Evolutionary conservation across 345 rosid species (phyloP).

Genomic region (Brassica rapa): DNA sequence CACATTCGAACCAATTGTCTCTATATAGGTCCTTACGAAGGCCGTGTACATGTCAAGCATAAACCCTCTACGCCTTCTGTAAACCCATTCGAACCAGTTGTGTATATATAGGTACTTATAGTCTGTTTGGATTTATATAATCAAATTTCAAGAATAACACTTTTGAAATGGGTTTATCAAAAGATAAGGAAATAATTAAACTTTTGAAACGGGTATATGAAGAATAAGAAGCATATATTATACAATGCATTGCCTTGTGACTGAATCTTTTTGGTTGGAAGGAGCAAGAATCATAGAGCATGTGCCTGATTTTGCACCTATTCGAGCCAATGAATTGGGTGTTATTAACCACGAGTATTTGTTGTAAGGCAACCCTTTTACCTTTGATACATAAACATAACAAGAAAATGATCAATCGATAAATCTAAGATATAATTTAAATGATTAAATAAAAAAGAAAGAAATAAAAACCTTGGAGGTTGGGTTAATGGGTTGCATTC

Average conservation of each 20-base stretch:
- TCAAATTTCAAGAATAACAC: background rate
- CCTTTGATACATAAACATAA: slow-evolving; percentile 32
- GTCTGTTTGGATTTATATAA: background rate
- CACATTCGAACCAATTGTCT: too few relatives aligned
- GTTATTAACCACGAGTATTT: slow-evolving; percentile 92
- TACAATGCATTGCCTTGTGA: slow-evolving; percentile 77
- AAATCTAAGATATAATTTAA: background rate
- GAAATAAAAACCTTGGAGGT: slow-evolving; percentile 50
- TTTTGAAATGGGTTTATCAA: background rate
- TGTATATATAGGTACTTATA: too few relatives aligned
- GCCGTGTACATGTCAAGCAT: slow-evolving; percentile 77
- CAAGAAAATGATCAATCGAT: background rate
- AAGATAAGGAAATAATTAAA: background rate
- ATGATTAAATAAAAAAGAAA: background rate
- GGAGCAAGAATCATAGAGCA: slow-evolving; percentile 62
- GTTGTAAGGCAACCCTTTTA: slow-evolving; percentile 67
- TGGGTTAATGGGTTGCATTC: slow-evolving; percentile 63
- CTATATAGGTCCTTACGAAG: too few relatives aligned
- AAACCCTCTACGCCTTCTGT: slow-evolving; percentile 91
- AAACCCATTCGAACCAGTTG: background rate
- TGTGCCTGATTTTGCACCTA: slow-evolving; percentile 54
- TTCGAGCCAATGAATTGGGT: slow-evolving; percentile 71
- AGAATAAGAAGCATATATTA: background rate
- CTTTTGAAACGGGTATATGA: background rate
- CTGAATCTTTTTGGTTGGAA: slow-evolving; percentile 77